Percentiles rank a stretch among this genome's conserved stretches.
These are phyloP conservation scores for Cladorrhinum sp. DNA, from an alignment of 2,329 filamentous ascomycete genomes.

Conservation along the genomic window DNA sequence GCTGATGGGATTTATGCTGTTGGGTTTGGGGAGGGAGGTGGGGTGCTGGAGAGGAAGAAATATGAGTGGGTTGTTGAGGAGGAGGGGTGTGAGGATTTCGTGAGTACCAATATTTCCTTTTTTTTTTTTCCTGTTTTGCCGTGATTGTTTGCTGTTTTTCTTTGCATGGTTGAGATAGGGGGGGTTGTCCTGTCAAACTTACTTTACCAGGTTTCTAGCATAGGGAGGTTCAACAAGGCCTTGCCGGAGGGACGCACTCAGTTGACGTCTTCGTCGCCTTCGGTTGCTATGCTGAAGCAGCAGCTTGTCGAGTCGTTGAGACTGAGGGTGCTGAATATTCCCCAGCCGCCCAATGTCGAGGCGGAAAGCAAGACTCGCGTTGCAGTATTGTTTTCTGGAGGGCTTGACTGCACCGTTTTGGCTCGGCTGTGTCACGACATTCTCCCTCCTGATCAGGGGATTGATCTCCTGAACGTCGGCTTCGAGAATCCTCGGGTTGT, in stretches of 20 bases:
- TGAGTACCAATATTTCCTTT: slow-evolving; percentile 36
- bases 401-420: slow-evolving; percentile 86
- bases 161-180: not conserved
- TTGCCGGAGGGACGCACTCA: slow-evolving; percentile 34
- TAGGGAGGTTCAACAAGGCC: slow-evolving; percentile 51
- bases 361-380: slow-evolving; percentile 49
- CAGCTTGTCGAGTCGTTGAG: slow-evolving; percentile 60
- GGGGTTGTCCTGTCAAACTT: slow-evolving; percentile 36
- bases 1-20: slow-evolving; percentile 77
- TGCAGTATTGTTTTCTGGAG: slow-evolving; percentile 88
- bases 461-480: slow-evolving; percentile 92
- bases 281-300: slow-evolving; percentile 51
- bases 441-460: slow-evolving; percentile 61
- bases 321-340: slow-evolving; percentile 63
- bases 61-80: slow-evolving; percentile 35
- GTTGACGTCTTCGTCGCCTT: slow-evolving; percentile 42
- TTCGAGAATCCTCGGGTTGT: slow-evolving; percentile 87
- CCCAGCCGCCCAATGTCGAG: slow-evolving; percentile 42
- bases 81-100: slow-evolving; percentile 37
- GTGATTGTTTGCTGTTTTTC: slow-evolving; percentile 1
- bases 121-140: not conserved
- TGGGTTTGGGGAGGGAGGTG: slow-evolving; percentile 44
- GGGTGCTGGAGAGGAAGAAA: not conserved
- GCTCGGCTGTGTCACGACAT: slow-evolving; percentile 78
- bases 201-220: slow-evolving; percentile 50